Percentiles rank a stretch among this genome's conserved stretches.
These are phyloP conservation scores for Cryptococcus neoformans DNA, from an alignment of 1,284 basidiomycete species.

Conservation along the genomic window DNA sequence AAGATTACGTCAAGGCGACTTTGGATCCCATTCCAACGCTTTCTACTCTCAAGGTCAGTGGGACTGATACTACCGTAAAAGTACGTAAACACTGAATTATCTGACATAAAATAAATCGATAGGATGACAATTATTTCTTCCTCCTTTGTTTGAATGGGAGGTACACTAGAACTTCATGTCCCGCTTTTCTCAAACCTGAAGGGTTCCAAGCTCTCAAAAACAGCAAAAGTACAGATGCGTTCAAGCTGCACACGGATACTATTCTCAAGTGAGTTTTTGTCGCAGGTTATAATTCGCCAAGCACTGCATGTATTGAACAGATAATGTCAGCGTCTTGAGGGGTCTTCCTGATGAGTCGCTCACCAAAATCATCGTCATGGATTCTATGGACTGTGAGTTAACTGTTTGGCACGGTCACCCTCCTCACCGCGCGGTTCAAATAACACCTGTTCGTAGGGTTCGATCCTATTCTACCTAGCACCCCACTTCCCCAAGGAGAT, in stretches of 20 bases:
- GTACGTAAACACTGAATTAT: background rate
- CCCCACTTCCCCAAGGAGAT: slow-evolving; percentile 43
- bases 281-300: background rate
- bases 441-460: slow-evolving; percentile 53
- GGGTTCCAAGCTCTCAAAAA: slow-evolving; percentile 64
- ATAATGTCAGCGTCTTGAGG: slow-evolving; percentile 55
- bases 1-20: slow-evolving; percentile 62
- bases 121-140: slow-evolving; percentile 65
- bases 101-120: background rate
- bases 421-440: background rate
- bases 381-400: slow-evolving; percentile 64
- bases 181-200: slow-evolving; percentile 65
- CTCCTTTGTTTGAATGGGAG: slow-evolving; percentile 63
- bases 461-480: slow-evolving; percentile 54
- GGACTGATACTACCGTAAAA: background rate
- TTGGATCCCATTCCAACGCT: slow-evolving; percentile 62
- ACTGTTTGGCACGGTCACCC: background rate
- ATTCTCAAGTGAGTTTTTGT: slow-evolving; percentile 61
- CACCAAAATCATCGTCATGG: slow-evolving; percentile 72
- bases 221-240: slow-evolving; percentile 57
- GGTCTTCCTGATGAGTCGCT: slow-evolving; percentile 58
- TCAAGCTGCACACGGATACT: slow-evolving; percentile 74
- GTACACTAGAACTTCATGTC: slow-evolving; percentile 68
- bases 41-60: slow-evolving; percentile 52
- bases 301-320: background rate